Evolutionary conservation across 148 eudicot genomes (phyloP), one percentile per base, ranked within the genome.

Genomic region (Rhododendron molle): DNA sequence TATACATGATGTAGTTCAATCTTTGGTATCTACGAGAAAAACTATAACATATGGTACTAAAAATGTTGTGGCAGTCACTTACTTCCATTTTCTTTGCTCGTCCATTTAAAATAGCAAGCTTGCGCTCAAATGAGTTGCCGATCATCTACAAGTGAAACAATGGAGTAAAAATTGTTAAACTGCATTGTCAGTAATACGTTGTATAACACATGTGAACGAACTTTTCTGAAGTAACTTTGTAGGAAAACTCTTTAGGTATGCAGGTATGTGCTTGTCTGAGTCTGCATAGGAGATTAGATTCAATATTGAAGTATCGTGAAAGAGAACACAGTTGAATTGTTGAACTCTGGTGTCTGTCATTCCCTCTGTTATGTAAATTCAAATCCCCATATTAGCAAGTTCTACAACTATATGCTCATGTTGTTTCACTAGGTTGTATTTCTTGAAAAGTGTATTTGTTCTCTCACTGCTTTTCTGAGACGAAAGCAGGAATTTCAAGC

Each of bases 101-200:
- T 50, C 91, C 94, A 73, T 84, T 91, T 43, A 92, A 83, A 80
- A 91, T 85, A 58, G 94, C 93, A 83, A 92, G 94, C 87, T 91
- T 91, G 60, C 94, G 86, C 84, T 92, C 94, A 76, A 92, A 92
- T 85, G 94, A 88, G 85, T 92, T 92, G 65, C 93, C 94, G 76
- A 86, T 88, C 91, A 92, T 88, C 94, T 92, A 81, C 88, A 83
- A 86, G 71, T 43, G 30, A 40, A 49, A 54, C 65, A 34, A 46
- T 26, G 1, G 28, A 56, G 52, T 76, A 28, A 58, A 49, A 18
- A 84, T 76, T 58, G 73, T 32, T 56, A 18, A 34, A 44, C 18
- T 85, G 62, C 13, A 10, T 26, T 74, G 9, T 43, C 10, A n/a
- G 34, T 30, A 18, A 4, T 50, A 83, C 50, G 52, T 72, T 49